A percentile compares a stretch with the other conserved stretches of the same genome.
Conservation (phyloP, 2,329 filamentous ascomycete species). For the Emergomyces orientalis region DNA sequence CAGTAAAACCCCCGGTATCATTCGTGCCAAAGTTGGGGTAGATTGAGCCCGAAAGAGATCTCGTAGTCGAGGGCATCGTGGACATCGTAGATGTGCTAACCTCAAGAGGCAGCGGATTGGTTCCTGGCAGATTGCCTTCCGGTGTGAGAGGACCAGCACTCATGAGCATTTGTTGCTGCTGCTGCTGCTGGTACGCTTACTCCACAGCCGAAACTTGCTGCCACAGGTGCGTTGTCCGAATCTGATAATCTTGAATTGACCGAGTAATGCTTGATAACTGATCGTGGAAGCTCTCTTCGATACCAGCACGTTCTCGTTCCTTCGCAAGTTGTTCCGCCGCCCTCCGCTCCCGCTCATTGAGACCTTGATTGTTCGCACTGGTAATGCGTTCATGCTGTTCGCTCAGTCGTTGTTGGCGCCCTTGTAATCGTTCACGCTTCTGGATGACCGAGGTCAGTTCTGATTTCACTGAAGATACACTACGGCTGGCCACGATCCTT, state of each 20-base stretch:
- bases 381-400: conserved; percentile 54
- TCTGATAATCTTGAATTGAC: conserved; percentile 36
- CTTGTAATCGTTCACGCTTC: conserved; percentile 51
- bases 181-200: conserved; percentile 38
- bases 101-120: conserved; percentile 25
- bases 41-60: conserved; percentile 29
- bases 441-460: conserved; percentile 46
- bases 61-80: conserved; percentile 23
- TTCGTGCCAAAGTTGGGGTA: conserved; percentile 29
- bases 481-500: conserved; percentile 44
- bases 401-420: conserved; percentile 48
- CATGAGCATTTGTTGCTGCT: conserved; percentile 29
- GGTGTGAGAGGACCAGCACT: conserved; percentile 45
- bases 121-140: conserved; percentile 51
- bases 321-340: conserved; percentile 39
- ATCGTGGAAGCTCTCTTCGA: conserved; percentile 36
- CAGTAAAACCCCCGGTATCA: conserved; percentile 10
- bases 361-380: conserved; percentile 48
- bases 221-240: conserved; percentile 36
- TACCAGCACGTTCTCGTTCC: conserved; percentile 37
- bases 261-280: conserved; percentile 35
- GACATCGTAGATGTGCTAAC: conserved; percentile 8
- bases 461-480: conserved; percentile 43
- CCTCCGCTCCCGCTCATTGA: conserved; percentile 46
- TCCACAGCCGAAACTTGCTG: conserved; percentile 37